Evolutionary conservation across 2,329 filamentous ascomycete species (phyloP), one percentile per base, ranked within the genome.

Genomic region (Cytospora piceae): DNA sequence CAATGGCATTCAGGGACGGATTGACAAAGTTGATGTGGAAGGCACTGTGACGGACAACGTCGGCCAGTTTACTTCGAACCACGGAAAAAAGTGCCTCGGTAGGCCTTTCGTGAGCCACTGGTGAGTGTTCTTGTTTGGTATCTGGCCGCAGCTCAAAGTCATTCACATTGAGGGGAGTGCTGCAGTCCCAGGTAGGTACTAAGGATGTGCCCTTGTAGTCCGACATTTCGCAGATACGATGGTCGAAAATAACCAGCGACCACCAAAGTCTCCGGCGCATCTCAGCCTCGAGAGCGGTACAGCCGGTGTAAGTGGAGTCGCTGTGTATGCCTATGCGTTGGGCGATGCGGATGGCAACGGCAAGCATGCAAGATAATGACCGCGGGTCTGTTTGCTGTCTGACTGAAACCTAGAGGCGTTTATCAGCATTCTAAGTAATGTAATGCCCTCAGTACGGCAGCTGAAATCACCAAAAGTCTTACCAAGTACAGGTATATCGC

Each of bases 261-360:
- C 86, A 89, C 86, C 86, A 89, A 0, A 89, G 78, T 39, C 87
- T 77, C 34, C 87, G 82, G 15, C 86, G 82, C 77, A 88, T 81
- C 73, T 90, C 87, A 2, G 80, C 82, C 69, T 89, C 86, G 15
- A 84, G 81, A 8, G 70, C 61, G 5, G 67, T 68, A 24, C 62
- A 72, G 27, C 67, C 71, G 1, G 72, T 56, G 17, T 72, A 68
- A 0, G 66, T 68, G 0, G 77, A 70, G 71, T 89, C 86, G 61
- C 71, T 78, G 58, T 87, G 80, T 6, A 88, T 76, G 0, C 85
- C 83, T 74, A 89, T 82, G 9, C 83, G 79, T 64, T 84, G 78
- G 1, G 84, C 86, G n/a, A 85, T 84, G 27, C 85, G 85, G 17
- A 87, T 76, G 0, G 83, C 83, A 20, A 85, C 71, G 3, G 81